These are phyloP conservation scores for Zea luxurians DNA, from an alignment of 176 grass and related monocot genomes.

Conservation along the genomic window DNA sequence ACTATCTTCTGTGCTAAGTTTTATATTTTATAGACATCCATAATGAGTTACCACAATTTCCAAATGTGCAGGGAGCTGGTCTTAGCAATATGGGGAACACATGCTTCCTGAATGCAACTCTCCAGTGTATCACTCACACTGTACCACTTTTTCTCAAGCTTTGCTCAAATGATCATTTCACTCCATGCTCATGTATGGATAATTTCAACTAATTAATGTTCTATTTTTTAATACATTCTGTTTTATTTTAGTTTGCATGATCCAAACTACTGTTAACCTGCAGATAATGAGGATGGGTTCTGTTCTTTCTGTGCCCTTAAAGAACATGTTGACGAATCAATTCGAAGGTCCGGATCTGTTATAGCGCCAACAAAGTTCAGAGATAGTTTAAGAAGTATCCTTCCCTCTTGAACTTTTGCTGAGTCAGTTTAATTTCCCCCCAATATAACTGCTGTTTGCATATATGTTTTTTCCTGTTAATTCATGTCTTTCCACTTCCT, in stretches of 20 bases:
- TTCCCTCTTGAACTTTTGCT: constrained; percentile 38
- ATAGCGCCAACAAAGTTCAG: constrained; percentile 57
- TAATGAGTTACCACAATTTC: neutral
- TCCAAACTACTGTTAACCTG: constrained; percentile 24
- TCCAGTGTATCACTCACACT: constrained; percentile 94
- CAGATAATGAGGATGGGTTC: constrained; percentile 62
- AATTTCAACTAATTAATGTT: neutral
- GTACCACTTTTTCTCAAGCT: constrained; percentile 72
- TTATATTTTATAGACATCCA: neutral
- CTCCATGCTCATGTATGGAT: constrained; percentile 59
- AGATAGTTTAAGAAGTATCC: constrained; percentile 92
- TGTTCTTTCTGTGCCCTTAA: constrained; percentile 87
- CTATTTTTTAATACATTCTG: neutral
- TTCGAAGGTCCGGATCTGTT: constrained; percentile 61
- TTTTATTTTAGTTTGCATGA: constrained; percentile 21
- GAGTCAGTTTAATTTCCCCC: constrained; percentile 3
- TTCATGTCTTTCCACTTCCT: neutral
- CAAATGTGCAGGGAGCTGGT: constrained; percentile 63
- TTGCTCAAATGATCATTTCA: constrained; percentile 47
- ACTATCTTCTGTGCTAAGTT: constrained; percentile 20
- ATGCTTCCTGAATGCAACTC: constrained; percentile 78
- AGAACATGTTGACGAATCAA: constrained; percentile 56
- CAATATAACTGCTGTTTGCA: neutral
- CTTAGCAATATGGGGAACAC: constrained; percentile 93
- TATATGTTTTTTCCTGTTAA: neutral